Base-by-base conservation (phyloP, 345 rosid genomes). In the Lumnitzera racemosa region DNA sequence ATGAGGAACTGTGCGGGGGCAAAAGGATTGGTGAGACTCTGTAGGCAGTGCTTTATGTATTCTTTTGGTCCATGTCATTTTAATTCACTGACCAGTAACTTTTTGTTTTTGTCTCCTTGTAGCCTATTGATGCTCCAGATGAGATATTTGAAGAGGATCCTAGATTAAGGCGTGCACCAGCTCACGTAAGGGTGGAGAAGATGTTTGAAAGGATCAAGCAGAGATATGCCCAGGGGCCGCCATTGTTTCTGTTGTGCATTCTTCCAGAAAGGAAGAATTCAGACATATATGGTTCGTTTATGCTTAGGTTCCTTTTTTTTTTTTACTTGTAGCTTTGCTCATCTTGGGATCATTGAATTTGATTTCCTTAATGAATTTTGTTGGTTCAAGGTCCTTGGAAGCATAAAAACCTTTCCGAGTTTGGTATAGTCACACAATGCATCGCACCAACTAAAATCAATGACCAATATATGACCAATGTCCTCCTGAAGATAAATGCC, bases 401-500 rank as follows among this genome's bases (percentile, higher is more conserved):
- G 57, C 70, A 73, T 12, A 92, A 84, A 60, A 78, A 69, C 72
- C 94, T 92, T 59, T 52, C 85, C 47, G 97, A 92, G 1, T 74
- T 36, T 81, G 98, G 97, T 49, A 81, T 92, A 51, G 85, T 87
- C 55, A 92, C 86, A 16, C 98, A 92, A 67, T 89, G 98, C 49
- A 78, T 89, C 55, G 94, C 97, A 57, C 96, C 97, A 17, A 63
- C 64, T 3, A 80, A 64, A 74, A 77, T 87, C 20, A 92, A 85
- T 23, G 98, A 87, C 49, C 96, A 92, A 57, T 92, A 92, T 68
- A 71, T 92, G 17, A 92, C 95, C 4, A 89, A 92, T 81, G 76
- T 87, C 50, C 87, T 92, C 7, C 68, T 92, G 24, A 92, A 92
- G 76, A 92, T 92, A 47, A 92, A 92, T 70, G 97, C 98, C 10